Evolutionary conservation across 768 basidiomycete genomes (phyloP).

Genomic region (Pseudohyphozyma bogoriensis): DNA sequence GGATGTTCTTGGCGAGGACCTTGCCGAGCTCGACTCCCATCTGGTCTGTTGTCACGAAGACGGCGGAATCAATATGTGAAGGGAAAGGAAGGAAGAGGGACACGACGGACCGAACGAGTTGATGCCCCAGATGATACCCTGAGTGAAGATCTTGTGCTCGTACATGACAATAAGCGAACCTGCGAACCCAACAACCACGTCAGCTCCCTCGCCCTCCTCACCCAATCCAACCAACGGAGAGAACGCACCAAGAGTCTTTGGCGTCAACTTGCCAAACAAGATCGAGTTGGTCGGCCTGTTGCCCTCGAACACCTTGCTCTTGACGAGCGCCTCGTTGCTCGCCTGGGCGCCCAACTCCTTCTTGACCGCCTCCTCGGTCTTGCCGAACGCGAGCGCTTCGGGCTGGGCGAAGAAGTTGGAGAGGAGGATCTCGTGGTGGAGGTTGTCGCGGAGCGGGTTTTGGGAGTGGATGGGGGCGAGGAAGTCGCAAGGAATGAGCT

Average conservation of each 20-base stretch:
- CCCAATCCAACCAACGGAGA: too few relatives aligned
- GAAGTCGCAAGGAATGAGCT: slow-evolving; percentile 84
- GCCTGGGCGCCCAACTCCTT: slow-evolving; percentile 43
- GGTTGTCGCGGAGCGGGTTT: slow-evolving; percentile 75
- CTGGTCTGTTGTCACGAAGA: slow-evolving; percentile 55
- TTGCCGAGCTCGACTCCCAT: slow-evolving; percentile 99
- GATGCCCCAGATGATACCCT: slow-evolving; percentile 96
- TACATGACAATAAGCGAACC: slow-evolving; percentile 78
- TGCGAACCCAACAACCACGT: slow-evolving; percentile 23
- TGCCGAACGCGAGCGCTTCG: slow-evolving; percentile 86
- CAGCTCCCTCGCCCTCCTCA: neutral
- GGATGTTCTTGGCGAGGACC: slow-evolving; percentile 87
- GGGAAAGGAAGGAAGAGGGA: neutral
- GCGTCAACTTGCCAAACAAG: slow-evolving; percentile 85
- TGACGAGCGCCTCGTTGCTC: slow-evolving; percentile 70
- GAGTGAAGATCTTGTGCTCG: slow-evolving; percentile 98
- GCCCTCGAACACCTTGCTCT: slow-evolving; percentile 96
- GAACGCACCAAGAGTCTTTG: slow-evolving; percentile 62
- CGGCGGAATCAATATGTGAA: neutral
- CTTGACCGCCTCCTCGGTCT: slow-evolving; percentile 78
- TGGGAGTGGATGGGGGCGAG: slow-evolving; percentile 78
- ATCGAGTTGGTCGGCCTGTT: slow-evolving; percentile 95
- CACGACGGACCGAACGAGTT: slow-evolving; percentile 75
- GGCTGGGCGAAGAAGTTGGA: slow-evolving; percentile 88
- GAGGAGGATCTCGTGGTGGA: slow-evolving; percentile 93